phyloP scores from a whole-genome alignment of 257 asterid genomes.

The Solanum neorickii region DNA sequence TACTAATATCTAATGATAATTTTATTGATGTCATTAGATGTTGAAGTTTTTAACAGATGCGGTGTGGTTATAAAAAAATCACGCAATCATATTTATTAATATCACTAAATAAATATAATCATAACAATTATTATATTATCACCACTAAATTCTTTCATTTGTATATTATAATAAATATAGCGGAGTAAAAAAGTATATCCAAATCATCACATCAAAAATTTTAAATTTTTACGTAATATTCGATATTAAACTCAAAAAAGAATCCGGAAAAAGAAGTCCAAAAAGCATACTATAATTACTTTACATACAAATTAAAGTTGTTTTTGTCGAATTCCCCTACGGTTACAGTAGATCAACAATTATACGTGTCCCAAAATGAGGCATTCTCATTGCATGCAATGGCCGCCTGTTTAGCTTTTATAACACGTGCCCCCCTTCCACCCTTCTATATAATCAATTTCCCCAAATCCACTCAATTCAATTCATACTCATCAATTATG shows the following conservation, averaged over 20 bases:
- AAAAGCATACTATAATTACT: neutral
- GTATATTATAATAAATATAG: too few relatives aligned
- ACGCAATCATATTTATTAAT: too few relatives aligned
- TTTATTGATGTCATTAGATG: too few relatives aligned
- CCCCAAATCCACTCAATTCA: neutral
- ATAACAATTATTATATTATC: too few relatives aligned
- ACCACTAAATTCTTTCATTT: too few relatives aligned
- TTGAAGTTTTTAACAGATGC: too few relatives aligned
- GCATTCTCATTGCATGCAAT: neutral
- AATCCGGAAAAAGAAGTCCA: neutral
- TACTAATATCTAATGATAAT: too few relatives aligned
- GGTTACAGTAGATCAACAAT: neutral
- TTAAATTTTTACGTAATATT: too few relatives aligned
- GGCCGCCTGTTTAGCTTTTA: neutral
- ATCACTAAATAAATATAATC: too few relatives aligned
- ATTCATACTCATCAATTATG: constrained; percentile 5
- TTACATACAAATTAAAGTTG: neutral
- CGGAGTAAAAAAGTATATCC: too few relatives aligned
- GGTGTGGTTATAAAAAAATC: too few relatives aligned
- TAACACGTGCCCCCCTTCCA: neutral
- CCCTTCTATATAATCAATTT: neutral
- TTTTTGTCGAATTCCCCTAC: neutral
- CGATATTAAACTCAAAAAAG: neutral
- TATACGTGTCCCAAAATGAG: neutral
- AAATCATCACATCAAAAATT: too few relatives aligned